Base-by-base conservation (phyloP, 139 green algal species). In the Trebouxia sp. region DNA sequence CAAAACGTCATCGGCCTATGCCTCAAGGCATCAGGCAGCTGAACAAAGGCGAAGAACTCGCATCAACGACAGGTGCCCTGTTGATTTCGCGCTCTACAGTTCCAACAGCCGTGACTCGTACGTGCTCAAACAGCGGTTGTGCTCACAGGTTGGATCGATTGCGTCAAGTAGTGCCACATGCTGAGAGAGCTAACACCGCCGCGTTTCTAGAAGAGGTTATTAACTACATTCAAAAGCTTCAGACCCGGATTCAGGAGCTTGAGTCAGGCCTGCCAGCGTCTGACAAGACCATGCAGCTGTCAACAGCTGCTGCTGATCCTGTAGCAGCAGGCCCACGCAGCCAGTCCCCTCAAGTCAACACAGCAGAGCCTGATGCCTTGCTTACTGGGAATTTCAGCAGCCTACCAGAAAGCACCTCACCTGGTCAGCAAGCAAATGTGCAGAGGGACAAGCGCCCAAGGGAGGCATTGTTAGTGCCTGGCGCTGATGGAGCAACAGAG, bases 151-250 rank as follows among this genome's bases (percentile, higher is more conserved):
- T 96, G 48, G 93, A 95, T 26, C 50, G 83, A 7, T 83, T 96
- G 50, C 84, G 93, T 0, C 82, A 89, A 65, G 56, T 97, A 5
- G 92, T 97, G 72, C 93, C 93, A 0, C 92, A 97, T 74, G 82
- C 88, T 0, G 93, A 97, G 80, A 87, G 93, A 0, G 87, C 92
- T 43, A 97, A 97, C 88, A 97, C 93, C 8, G 92, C 93, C 11
- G 79, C 70, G 53, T 97, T 97, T 66, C 53, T 97, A 20, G 93
- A 97, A 67, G 92, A 97, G 79, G 88, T 93, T 5, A 89, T 96
- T 69, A 89, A 83, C 38, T 96, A 96, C 77, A 90, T 97, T 32
- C 66, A 91, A 43, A 5, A 12, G 1, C 80, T 97, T 24, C 88
- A 85, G 51, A 42, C 69, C 28, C 69, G 80, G 11, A 50, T 84